Percentiles rank a stretch among this genome's conserved stretches.
These are phyloP conservation scores for Auriscalpium orientale DNA, from an alignment of 768 basidiomycete genomes.

Conservation along the genomic window DNA sequence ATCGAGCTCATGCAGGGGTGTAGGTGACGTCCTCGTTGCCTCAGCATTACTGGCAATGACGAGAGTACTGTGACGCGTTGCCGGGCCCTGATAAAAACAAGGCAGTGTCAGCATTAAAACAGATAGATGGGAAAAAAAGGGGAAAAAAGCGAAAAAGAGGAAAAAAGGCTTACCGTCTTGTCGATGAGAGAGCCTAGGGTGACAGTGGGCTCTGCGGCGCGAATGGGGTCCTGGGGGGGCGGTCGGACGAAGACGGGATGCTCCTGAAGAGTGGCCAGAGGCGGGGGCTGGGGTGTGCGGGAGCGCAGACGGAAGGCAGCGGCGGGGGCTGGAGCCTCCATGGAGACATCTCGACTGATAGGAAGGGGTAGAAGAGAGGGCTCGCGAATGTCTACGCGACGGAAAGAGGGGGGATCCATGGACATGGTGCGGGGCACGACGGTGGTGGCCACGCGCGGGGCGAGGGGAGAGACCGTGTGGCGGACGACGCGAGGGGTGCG, in stretches of 20 bases:
- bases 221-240: conserved; percentile 30
- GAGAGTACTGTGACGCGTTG: background rate
- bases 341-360: conserved; percentile 33
- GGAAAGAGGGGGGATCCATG: conserved; percentile 46
- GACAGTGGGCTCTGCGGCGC: conserved; percentile 3
- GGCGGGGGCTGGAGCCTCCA: conserved; percentile 32
- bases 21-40: conserved; percentile 18
- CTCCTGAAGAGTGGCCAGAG: conserved; percentile 49
- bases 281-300: conserved; percentile 70
- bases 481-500: conserved; percentile 8
- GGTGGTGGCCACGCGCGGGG: conserved; percentile 12
- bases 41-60: conserved; percentile 12
- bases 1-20: conserved; percentile 59
- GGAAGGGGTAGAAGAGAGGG: conserved; percentile 26
- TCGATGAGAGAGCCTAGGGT: conserved; percentile 22
- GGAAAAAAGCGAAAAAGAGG: too few relatives aligned
- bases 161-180: conserved; percentile 8
- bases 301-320: conserved; percentile 59
- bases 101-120: background rate
- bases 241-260: conserved; percentile 68
- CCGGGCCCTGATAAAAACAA: background rate
- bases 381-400: conserved; percentile 11
- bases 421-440: conserved; percentile 56
- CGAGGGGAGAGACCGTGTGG: conserved; percentile 11
- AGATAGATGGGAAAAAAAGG: background rate